phyloP scores from a whole-genome alignment of 306 rosid genomes.

The Crataegus laevigata region DNA sequence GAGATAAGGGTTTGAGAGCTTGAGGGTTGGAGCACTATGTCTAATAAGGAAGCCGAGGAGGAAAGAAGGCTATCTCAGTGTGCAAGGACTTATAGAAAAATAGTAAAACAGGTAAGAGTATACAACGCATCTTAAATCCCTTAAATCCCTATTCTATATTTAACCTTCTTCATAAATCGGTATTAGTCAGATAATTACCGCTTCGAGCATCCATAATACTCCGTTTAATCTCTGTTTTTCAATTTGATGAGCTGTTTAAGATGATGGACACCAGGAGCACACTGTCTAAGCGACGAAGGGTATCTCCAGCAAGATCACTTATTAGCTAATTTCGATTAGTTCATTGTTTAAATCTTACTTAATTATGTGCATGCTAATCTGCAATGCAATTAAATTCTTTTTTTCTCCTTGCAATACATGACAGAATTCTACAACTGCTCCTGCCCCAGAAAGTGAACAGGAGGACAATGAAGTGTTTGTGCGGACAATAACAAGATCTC shows the following conservation, averaged over 20 bases:
- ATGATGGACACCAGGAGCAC: constrained; percentile 19
- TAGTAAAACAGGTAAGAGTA: constrained; percentile 24
- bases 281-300: constrained; percentile 6
- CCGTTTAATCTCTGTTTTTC: background rate
- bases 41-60: constrained; percentile 24
- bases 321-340: background rate
- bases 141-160: background rate
- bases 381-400: background rate
- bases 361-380: background rate
- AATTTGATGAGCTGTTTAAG: constrained; percentile 35
- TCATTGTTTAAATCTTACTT: background rate
- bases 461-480: constrained; percentile 21
- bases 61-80: constrained; percentile 27
- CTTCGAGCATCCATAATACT: background rate
- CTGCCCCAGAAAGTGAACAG: constrained; percentile 1
- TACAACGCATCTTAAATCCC: background rate
- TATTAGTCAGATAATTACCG: background rate
- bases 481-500: constrained; percentile 36
- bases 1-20: background rate
- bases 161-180: background rate
- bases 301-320: background rate
- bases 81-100: constrained; percentile 21
- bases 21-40: constrained; percentile 2
- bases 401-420: background rate
- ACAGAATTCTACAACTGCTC: constrained; percentile 4